Evolutionary conservation across 768 basidiomycete species (phyloP).

Genomic region (Kwoniella heveanensis): DNA sequence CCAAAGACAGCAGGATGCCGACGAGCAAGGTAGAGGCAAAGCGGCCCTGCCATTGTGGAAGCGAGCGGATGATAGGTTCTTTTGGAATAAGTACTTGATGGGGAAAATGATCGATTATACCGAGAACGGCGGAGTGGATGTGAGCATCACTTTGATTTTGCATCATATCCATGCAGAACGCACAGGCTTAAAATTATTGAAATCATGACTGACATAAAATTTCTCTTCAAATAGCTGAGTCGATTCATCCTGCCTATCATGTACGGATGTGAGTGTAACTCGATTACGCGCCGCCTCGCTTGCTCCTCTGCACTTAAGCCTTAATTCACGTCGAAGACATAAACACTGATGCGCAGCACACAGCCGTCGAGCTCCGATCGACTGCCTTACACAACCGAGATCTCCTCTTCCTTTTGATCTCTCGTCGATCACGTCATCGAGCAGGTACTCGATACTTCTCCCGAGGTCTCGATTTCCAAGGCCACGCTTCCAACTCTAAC

Average conservation of each 20-base stretch:
- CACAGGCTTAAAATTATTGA: too few species aligned
- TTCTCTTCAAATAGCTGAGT: slow-evolving; percentile 64
- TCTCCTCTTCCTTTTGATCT: slow-evolving; percentile 82
- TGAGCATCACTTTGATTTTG: slow-evolving; percentile 58
- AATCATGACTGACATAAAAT: too few species aligned
- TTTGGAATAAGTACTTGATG: slow-evolving; percentile 88
- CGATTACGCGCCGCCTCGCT: background rate
- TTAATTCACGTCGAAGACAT: too few species aligned
- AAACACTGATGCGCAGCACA: too few species aligned
- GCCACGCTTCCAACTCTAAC: slow-evolving; percentile 94
- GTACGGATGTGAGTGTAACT: slow-evolving; percentile 77
- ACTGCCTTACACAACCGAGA: slow-evolving; percentile 74
- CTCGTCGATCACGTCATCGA: slow-evolving; percentile 87
- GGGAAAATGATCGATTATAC: slow-evolving; percentile 65
- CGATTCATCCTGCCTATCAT: slow-evolving; percentile 88
- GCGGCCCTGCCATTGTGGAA: slow-evolving; percentile 45
- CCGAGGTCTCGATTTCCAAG: slow-evolving; percentile 83
- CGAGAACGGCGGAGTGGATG: slow-evolving; percentile 66
- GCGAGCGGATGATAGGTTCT: slow-evolving; percentile 92
- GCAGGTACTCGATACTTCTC: slow-evolving; percentile 97
- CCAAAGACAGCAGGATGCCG: slow-evolving; percentile 74
- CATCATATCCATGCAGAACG: too few species aligned
- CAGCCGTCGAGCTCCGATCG: slow-evolving; percentile 84
- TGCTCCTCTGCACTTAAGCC: too few species aligned
- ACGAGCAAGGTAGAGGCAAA: slow-evolving; percentile 58